These are phyloP conservation scores for Botrytis galanthina DNA, from an alignment of 2,329 filamentous ascomycete species.

Conservation along the genomic window DNA sequence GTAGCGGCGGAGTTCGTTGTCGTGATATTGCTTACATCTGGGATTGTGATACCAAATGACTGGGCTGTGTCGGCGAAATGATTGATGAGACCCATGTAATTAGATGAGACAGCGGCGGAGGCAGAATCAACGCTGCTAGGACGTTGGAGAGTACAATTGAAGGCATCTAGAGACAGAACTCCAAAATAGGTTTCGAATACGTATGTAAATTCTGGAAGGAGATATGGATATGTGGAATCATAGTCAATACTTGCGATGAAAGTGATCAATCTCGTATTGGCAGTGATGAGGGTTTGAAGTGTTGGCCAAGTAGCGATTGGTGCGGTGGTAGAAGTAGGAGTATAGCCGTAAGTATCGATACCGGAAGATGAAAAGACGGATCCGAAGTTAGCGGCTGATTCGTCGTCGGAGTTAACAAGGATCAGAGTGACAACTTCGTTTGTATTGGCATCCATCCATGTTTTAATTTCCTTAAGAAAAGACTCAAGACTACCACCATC, in stretches of 20 bases:
- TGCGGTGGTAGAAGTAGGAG: constrained; percentile 46
- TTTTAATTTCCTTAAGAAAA: constrained; percentile 57
- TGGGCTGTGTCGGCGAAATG: constrained; percentile 69
- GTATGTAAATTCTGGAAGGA: constrained; percentile 62
- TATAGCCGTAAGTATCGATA: constrained; percentile 61
- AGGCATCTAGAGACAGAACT: constrained; percentile 58
- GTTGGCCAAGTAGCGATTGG: constrained; percentile 63
- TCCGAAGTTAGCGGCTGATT: constrained; percentile 54
- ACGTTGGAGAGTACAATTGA: constrained; percentile 70
- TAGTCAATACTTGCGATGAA: constrained; percentile 60
- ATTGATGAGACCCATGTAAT: constrained; percentile 71
- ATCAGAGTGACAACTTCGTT: constrained; percentile 63
- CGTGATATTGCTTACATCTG: constrained; percentile 57
- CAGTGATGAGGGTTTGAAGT: constrained; percentile 64
- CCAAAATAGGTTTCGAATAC: constrained; percentile 74
- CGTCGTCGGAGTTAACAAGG: constrained; percentile 60
- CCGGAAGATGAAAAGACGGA: constrained; percentile 46
- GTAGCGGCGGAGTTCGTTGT: constrained; percentile 62
- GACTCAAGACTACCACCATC: constrained; percentile 55
- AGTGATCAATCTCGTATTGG: constrained; percentile 62
- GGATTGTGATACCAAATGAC: constrained; percentile 55
- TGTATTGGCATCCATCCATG: constrained; percentile 57
- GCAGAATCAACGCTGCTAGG: constrained; percentile 53
- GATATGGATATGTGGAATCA: constrained; percentile 50
- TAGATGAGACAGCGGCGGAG: constrained; percentile 52